Evolutionary conservation across 352 stramenopile species (phyloP).

Genomic region (Globisporangium splendens): DNA sequence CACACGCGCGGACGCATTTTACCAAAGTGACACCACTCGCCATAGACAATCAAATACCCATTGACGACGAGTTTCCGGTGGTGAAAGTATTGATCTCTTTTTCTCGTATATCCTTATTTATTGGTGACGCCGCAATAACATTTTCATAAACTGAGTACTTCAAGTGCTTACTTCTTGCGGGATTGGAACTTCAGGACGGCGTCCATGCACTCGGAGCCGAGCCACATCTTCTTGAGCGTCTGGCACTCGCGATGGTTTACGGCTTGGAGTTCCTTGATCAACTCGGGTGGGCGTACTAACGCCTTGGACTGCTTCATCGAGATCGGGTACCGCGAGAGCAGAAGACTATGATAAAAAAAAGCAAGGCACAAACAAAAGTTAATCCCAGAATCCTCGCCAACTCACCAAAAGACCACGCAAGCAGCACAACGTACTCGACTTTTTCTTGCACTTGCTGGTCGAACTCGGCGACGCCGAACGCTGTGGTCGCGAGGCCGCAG

Average conservation of each 20-base stretch:
- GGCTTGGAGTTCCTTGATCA: constrained; percentile 52
- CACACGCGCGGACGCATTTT: no score
- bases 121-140: no score
- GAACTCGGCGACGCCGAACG: constrained; percentile 63
- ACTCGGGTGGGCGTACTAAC: constrained; percentile 42
- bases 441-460: constrained; percentile 48
- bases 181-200: constrained; percentile 73
- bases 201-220: constrained; percentile 70
- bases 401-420: not conserved
- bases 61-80: no score
- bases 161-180: constrained; percentile 34
- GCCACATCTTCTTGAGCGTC: constrained; percentile 72
- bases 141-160: no score
- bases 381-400: no score
- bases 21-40: no score
- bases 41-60: no score
- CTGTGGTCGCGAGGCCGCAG: constrained; percentile 43
- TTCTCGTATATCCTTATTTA: no score
- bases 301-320: constrained; percentile 63
- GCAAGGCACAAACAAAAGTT: not conserved
- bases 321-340: constrained; percentile 63
- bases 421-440: constrained; percentile 37
- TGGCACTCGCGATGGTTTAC: constrained; percentile 53
- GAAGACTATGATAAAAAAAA: constrained; percentile 21
- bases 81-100: no score